Conservation (phyloP, 441 rosid species). For the Eruca vesicaria region DNA sequence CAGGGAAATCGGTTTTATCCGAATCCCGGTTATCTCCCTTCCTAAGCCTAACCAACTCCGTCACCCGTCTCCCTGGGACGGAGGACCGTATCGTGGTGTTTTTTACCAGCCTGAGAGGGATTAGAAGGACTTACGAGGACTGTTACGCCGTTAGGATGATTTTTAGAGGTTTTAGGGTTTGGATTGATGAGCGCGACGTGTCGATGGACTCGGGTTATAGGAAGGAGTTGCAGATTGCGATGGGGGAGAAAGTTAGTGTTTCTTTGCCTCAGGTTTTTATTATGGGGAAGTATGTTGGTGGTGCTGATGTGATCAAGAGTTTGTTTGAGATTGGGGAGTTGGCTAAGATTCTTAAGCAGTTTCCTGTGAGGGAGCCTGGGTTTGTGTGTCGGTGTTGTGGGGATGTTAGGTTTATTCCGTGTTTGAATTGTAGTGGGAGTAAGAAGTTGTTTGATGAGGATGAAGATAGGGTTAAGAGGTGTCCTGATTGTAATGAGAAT, state of each 20-base stretch:
- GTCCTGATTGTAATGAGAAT: conserved; percentile 83
- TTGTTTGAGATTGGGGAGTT: conserved; percentile 84
- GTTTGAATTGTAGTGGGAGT: conserved; percentile 89
- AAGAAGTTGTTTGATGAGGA: conserved; percentile 89
- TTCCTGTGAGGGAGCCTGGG: conserved; percentile 67
- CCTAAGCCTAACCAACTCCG: conserved; percentile 32
- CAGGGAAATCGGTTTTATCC: conserved; percentile 33
- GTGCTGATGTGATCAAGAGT: conserved; percentile 79
- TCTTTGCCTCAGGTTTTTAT: conserved; percentile 83
- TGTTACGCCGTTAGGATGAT: conserved; percentile 85
- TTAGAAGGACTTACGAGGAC: conserved; percentile 87
- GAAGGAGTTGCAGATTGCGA: conserved; percentile 67
- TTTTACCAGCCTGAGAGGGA: conserved; percentile 80
- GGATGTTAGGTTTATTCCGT: conserved; percentile 75
- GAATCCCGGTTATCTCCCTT: conserved; percentile 26
- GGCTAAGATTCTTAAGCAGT: conserved; percentile 68
- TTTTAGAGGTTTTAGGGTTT: conserved; percentile 85
- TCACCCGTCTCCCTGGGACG: conserved; percentile 68
- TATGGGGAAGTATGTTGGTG: conserved; percentile 69
- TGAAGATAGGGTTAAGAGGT: conserved; percentile 63
- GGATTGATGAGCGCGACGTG: conserved; percentile 88
- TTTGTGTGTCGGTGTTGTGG: conserved; percentile 70
- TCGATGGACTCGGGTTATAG: conserved; percentile 83
- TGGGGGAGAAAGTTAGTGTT: conserved; percentile 54
- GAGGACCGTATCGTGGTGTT: conserved; percentile 85